A percentile compares a stretch with the other conserved stretches of the same genome.
phyloP scores from a whole-genome alignment of 164 flowering plant genomes.

The Paratinospora sagittata region DNA sequence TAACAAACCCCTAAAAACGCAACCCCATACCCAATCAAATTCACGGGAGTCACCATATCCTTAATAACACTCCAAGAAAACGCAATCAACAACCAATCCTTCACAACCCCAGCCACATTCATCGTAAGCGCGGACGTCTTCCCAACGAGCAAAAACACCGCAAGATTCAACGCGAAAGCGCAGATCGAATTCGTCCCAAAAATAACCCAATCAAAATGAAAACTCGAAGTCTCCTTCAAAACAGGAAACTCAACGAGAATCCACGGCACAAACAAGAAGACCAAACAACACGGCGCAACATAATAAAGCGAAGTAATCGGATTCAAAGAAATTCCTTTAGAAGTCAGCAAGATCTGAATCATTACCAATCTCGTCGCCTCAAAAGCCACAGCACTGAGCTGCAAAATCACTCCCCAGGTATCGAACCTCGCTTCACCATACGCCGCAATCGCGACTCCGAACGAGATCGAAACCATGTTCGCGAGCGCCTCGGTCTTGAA shows the following conservation, averaged over 20 bases:
- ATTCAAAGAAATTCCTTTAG: conserved; percentile 23
- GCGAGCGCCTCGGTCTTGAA: conserved; percentile 17
- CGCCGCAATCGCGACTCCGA: conserved; percentile 22
- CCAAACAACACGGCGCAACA: conserved; percentile 27
- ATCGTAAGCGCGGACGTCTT: conserved; percentile 27
- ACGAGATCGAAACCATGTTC: conserved; percentile 19
- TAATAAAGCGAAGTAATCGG: conserved; percentile 27
- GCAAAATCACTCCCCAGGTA: conserved; percentile 20
- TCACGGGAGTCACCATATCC: conserved; percentile 24
- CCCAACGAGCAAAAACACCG: conserved; percentile 25
- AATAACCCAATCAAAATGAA: conserved; percentile 19
- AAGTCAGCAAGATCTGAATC: conserved; percentile 26
- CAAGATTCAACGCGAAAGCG: conserved; percentile 25
- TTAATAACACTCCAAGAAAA: conserved; percentile 26
- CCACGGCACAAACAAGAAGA: conserved; percentile 25
- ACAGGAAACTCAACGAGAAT: conserved; percentile 22
- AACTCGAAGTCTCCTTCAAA: conserved; percentile 19
- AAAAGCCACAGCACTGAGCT: conserved; percentile 18
- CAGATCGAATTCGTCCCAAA: conserved; percentile 26
- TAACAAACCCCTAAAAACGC: conserved; percentile 27
- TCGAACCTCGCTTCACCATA: conserved; percentile 22
- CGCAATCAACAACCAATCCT: conserved; percentile 29
- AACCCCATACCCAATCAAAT: conserved; percentile 26
- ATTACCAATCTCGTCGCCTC: conserved; percentile 26
- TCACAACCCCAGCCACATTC: conserved; percentile 29